phyloP scores from a whole-genome alignment of 2,329 filamentous ascomycete genomes.

The Trichophyton equinum region DNA sequence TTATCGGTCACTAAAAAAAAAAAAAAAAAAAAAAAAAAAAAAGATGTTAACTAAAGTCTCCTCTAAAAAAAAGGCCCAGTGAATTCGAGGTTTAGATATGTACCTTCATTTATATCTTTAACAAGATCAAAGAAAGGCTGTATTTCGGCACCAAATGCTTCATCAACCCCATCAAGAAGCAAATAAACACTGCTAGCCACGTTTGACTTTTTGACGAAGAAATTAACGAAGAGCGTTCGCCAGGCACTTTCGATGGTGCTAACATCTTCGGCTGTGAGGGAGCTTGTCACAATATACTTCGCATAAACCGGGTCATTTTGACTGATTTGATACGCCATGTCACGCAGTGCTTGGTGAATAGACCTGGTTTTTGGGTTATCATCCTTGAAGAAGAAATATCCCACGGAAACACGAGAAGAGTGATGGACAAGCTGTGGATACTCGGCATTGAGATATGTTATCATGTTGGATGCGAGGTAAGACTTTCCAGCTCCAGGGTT shows the following conservation, averaged over 20 bases:
- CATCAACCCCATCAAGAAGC: conserved; percentile 39
- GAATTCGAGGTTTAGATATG: background rate
- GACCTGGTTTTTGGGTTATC: conserved; percentile 37
- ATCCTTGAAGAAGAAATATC: conserved; percentile 33
- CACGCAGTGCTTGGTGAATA: conserved; percentile 35
- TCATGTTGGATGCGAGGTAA: conserved; percentile 34
- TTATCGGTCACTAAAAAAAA: background rate
- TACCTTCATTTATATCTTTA: conserved; percentile 16
- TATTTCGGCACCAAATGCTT: conserved; percentile 31
- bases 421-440: conserved; percentile 17
- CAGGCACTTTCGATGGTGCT: conserved; percentile 36
- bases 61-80: too few relatives aligned
- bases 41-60: background rate
- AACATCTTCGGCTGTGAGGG: conserved; percentile 30
- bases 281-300: conserved; percentile 28
- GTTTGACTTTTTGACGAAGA: conserved; percentile 24
- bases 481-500: conserved; percentile 39
- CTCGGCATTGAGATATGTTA: conserved; percentile 28
- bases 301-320: conserved; percentile 36
- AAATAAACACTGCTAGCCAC: conserved; percentile 29
- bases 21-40: too few relatives aligned
- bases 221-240: conserved; percentile 31
- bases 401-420: conserved; percentile 21
- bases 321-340: conserved; percentile 38
- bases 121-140: conserved; percentile 28